Conservation (phyloP, 306 rosid genomes). For the Crotalaria pallida region DNA sequence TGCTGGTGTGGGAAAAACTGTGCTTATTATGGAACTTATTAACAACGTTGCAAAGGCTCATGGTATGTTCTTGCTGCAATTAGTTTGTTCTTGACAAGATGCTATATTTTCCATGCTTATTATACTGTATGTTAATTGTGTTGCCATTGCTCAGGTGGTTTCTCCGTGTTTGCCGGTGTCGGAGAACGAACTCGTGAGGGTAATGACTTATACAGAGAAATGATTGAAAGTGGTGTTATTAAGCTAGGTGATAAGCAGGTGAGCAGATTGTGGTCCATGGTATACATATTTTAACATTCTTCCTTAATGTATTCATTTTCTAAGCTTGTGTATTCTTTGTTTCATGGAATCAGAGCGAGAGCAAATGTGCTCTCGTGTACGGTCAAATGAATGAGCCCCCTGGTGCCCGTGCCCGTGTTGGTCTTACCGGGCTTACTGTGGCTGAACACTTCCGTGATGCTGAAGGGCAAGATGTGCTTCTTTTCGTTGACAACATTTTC, state of each 20-base stretch:
- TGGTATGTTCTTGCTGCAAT: constrained; percentile 36
- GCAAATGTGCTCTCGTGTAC: constrained; percentile 97
- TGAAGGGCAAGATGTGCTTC: constrained; percentile 99
- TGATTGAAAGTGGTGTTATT: constrained; percentile 99
- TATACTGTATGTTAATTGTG: background rate
- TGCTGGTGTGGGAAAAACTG: constrained; percentile 98
- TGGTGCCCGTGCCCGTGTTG: constrained; percentile 99
- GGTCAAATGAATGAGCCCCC: constrained; percentile 99
- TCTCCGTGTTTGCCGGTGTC: constrained; percentile 99
- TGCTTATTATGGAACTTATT: constrained; percentile 98
- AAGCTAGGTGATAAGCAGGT: constrained; percentile 99
- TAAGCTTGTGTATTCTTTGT: background rate
- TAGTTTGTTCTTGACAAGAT: background rate
- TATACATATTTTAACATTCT: background rate
- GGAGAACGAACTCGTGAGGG: constrained; percentile 99
- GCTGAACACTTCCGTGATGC: constrained; percentile 99
- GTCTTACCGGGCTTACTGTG: constrained; percentile 91
- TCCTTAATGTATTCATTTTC: background rate
- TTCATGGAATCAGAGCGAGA: constrained; percentile 54
- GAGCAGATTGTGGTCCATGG: background rate
- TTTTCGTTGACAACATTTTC: constrained; percentile 95
- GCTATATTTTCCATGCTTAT: background rate
- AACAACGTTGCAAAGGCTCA: constrained; percentile 98
- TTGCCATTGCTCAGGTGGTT: constrained; percentile 68
- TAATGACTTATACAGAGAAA: constrained; percentile 95